Conservation (phyloP, 2,329 filamentous ascomycete genomes). For the Tolypocladium tropicale region DNA sequence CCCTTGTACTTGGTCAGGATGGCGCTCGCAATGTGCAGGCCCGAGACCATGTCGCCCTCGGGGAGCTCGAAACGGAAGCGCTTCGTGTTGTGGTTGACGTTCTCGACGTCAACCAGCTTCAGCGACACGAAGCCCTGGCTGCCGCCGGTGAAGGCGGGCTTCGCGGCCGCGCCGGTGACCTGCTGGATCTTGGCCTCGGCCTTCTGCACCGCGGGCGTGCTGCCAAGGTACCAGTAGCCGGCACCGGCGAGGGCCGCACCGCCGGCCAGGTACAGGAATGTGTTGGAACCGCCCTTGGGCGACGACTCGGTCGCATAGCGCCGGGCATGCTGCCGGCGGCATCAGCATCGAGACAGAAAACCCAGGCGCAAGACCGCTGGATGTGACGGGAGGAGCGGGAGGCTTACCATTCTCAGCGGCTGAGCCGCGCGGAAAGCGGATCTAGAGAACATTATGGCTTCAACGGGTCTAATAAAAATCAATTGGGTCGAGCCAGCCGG, state of each 20-base stretch:
- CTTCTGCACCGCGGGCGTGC: conserved; percentile 42
- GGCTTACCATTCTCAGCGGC: conserved; percentile 57
- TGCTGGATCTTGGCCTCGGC: conserved; percentile 43
- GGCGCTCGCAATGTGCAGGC: conserved; percentile 73
- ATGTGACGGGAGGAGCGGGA: no score
- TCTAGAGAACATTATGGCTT: conserved; percentile 54
- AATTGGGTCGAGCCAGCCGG: conserved; percentile 13
- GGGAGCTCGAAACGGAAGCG: conserved; percentile 79
- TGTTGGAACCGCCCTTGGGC: conserved; percentile 45
- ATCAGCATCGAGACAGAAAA: conserved; percentile 7
- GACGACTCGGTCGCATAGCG: conserved; percentile 58
- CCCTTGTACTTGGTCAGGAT: conserved; percentile 88
- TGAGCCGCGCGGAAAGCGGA: conserved; percentile 52
- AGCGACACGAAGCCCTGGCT: conserved; percentile 84
- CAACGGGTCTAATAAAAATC: conserved; percentile 4
- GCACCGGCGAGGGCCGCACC: conserved; percentile 48
- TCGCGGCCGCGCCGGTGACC: conserved; percentile 28
- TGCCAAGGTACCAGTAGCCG: conserved; percentile 45
- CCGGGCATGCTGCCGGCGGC: conserved; percentile 35
- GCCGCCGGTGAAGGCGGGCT: conserved; percentile 61
- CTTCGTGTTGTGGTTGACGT: conserved; percentile 92
- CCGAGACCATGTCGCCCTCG: conserved; percentile 74
- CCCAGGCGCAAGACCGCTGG: background rate
- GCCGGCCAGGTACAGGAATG: conserved; percentile 49
- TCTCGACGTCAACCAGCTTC: conserved; percentile 67